These are phyloP conservation scores for Phlyctochytrium bullatum DNA, from an alignment of 192 early-diverging fungal genomes.

Conservation along the genomic window DNA sequence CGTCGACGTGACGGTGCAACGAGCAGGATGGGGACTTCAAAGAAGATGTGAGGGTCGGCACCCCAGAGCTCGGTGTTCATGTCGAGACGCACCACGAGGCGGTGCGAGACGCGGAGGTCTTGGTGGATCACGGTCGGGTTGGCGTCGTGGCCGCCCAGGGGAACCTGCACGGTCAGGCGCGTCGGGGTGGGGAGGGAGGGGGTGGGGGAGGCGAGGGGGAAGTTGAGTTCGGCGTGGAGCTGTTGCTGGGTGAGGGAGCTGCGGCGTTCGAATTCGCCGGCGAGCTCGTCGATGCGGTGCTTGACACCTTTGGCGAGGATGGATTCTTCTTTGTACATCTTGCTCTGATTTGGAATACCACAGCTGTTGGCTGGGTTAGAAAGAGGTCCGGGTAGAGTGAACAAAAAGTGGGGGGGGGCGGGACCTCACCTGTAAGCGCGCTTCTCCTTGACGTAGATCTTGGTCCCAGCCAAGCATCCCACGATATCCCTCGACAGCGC, in stretches of 20 bases:
- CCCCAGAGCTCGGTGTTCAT: constrained; percentile 2
- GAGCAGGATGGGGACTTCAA: constrained; percentile 1
- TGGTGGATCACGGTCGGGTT: neutral
- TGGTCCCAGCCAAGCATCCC: neutral
- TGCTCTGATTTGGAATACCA: constrained; percentile 1
- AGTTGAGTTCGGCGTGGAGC: constrained; percentile 8
- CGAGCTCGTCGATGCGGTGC: constrained; percentile 3
- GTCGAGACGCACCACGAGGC: constrained; percentile 4
- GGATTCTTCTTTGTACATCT: constrained; percentile 3
- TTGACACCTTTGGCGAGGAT: constrained; percentile 1
- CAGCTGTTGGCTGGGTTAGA: neutral
- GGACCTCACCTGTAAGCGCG: constrained; percentile 3
- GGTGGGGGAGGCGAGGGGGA: neutral
- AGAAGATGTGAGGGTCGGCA: constrained; percentile 5
- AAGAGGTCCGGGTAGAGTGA: neutral
- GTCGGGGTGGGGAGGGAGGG: constrained; percentile 1
- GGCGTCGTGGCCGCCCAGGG: neutral
- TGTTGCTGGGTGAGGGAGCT: neutral
- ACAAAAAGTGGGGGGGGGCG: neutral
- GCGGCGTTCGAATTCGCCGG: neutral
- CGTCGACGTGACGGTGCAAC: neutral
- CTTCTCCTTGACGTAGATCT: constrained; percentile 5
- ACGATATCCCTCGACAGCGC: constrained; percentile 5
- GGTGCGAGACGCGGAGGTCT: constrained; percentile 6
- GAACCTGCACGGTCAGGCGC: neutral